These are phyloP conservation scores for Verticillium isaacii DNA, from an alignment of 2,329 filamentous ascomycete species.

Conservation along the genomic window DNA sequence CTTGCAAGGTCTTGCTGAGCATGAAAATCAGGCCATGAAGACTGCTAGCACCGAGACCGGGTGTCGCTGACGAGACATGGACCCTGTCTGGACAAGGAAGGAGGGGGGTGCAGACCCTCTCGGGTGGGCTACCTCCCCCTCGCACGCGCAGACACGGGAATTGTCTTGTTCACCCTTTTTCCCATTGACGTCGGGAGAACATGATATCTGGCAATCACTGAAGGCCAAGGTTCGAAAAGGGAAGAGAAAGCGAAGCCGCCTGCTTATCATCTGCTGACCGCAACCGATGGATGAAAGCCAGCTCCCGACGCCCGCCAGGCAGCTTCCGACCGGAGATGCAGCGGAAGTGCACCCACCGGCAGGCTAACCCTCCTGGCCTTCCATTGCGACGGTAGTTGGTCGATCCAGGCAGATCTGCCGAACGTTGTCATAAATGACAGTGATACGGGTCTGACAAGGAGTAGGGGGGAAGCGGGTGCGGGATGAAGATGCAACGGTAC, in stretches of 20 bases:
- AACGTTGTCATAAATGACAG: background rate
- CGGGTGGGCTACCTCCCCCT: background rate
- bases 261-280: background rate
- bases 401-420: background rate
- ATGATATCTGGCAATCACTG: background rate
- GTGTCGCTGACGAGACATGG: background rate
- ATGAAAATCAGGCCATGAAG: background rate
- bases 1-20: background rate
- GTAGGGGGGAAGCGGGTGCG: background rate
- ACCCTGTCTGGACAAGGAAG: background rate
- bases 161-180: background rate
- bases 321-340: background rate
- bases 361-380: background rate
- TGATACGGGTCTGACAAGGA: background rate
- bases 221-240: background rate
- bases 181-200: background rate
- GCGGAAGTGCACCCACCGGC: background rate
- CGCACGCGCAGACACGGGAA: background rate
- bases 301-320: background rate
- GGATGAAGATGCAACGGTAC: background rate
- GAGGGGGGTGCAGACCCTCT: background rate
- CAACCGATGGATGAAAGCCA: background rate
- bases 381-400: background rate
- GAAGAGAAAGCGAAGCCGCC: too few species aligned
- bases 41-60: background rate